A percentile compares a stretch with the other conserved stretches of the same genome.
phyloP scores from a whole-genome alignment of 352 stramenopile genomes.

The Phytophthora agathidicida region DNA sequence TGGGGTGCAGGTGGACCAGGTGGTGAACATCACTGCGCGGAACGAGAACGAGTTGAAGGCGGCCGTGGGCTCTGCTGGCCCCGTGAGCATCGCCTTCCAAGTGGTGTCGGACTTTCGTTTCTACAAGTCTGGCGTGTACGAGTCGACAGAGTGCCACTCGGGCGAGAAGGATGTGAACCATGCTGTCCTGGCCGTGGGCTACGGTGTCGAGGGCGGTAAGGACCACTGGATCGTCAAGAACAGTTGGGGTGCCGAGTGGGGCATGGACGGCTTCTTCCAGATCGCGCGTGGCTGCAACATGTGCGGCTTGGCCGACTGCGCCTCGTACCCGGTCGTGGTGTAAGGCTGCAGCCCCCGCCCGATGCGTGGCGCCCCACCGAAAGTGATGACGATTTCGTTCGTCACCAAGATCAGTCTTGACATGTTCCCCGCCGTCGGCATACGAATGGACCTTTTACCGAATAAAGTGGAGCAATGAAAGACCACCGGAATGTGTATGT shows the following conservation, averaged over 20 bases:
- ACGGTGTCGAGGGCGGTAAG: conserved; percentile 91
- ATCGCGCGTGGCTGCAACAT: conserved; percentile 92
- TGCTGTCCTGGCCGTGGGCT: conserved; percentile 96
- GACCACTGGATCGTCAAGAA: conserved; percentile 99
- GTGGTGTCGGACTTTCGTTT: conserved; percentile 90
- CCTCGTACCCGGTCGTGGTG: conserved; percentile 83
- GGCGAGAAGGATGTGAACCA: conserved; percentile 90
- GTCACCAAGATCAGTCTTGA: conserved; percentile 1
- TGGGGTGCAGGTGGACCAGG: conserved; percentile 68
- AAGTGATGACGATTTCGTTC: not conserved
- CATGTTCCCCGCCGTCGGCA: conserved; percentile 31
- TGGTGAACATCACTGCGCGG: conserved; percentile 87
- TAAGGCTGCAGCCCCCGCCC: conserved; percentile 17
- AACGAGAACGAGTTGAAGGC: conserved; percentile 80
- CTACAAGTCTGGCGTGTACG: conserved; percentile 91
- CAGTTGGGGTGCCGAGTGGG: conserved; percentile 93
- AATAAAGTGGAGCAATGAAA: conserved; percentile 27
- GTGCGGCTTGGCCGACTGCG: conserved; percentile 89
- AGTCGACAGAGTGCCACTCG: conserved; percentile 80
- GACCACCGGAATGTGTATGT: conserved; percentile 23
- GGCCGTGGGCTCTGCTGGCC: conserved; percentile 68
- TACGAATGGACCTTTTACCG: conserved; percentile 33
- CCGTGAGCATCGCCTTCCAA: conserved; percentile 88
- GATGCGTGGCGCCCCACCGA: conserved; percentile 1
- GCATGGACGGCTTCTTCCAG: conserved; percentile 96